phyloP scores from a whole-genome alignment of 108 stramenopile species.

The Skeletonema marinoi region DNA sequence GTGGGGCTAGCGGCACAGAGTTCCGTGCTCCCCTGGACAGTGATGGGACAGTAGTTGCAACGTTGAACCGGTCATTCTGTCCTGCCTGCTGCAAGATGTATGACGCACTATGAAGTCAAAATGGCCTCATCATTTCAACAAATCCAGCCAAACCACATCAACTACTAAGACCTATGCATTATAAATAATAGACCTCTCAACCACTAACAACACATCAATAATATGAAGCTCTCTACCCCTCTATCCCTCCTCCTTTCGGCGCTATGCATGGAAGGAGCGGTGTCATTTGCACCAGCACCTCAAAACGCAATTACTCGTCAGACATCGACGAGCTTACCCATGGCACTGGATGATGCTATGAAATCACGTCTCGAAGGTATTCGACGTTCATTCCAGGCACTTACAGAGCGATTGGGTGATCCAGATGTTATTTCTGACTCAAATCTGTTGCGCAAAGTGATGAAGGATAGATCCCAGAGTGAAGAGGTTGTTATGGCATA shows the following conservation, averaged over 20 bases:
- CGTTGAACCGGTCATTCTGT: too few species aligned
- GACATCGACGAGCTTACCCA: conserved; percentile 10
- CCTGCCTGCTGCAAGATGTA: too few species aligned
- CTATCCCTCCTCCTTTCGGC: not conserved
- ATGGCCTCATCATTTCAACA: too few species aligned
- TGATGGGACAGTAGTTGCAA: too few species aligned
- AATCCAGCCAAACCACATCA: not conserved
- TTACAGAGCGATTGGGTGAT: conserved; percentile 85
- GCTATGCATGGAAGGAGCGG: not conserved
- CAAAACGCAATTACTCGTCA: not conserved
- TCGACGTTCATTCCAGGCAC: conserved; percentile 65
- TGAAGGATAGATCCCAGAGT: conserved; percentile 78
- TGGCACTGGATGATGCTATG: conserved; percentile 69
- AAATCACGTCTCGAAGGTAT: conserved; percentile 74
- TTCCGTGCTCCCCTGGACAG: too few species aligned
- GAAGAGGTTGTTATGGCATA: conserved; percentile 81
- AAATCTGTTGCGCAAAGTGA: conserved; percentile 67
- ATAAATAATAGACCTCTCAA: too few species aligned
- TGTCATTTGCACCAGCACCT: not conserved
- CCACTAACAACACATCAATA: not conserved
- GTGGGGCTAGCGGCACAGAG: too few species aligned
- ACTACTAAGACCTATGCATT: not conserved
- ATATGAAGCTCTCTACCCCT: not conserved
- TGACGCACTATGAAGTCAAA: too few species aligned
- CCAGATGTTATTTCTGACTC: conserved; percentile 85